Base-by-base conservation (phyloP, 139 green algal genomes). In the Zygnema circumcarinatum region DNA sequence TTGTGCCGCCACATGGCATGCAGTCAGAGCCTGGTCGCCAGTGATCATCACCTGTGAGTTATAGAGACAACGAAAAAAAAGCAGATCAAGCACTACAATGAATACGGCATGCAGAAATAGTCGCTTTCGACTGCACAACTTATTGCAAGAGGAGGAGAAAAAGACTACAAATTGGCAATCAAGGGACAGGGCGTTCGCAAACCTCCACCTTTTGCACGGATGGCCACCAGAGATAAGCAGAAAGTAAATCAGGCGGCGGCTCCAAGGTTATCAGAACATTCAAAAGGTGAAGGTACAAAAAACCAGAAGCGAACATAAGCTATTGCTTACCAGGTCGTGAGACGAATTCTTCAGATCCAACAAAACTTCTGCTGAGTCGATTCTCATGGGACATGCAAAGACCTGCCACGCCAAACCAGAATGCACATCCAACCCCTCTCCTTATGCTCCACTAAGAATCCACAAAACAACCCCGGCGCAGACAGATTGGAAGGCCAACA, bases 371-470 rank as follows among this genome's bases (percentile, higher is more conserved):
- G 95, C 95, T 1, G 82, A 94, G 79, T 98, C 95, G n/a, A 78
- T 54, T 85, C 98, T 98, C 0, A 98, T 91, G 0, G 96, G 96
- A 78, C 94, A 97, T 74, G 94, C 91, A 81, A 98, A 96, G 31
- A 98, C 88, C 2, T 96, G 75, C 25, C 32, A 41, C 36, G 16
- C n/a, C 29, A 25, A 81, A 81, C 25, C 73, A 72, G 29, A 29
- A 29, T 72, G 29, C 29, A 29, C 29, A 29, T 72, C 29, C 29
- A 29, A 29, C 56, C 56, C 29, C 29, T 72, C 56, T 72, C 29
- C 56, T 72, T 42, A 80, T 80, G 21, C 73, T 21, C 53, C 56
- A 72, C 29, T 29, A 29, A 29, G 29, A 29, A 72, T 72, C 29
- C 29, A 72, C 29, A 29, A 29, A 72, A 29, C 29, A 35, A 72